phyloP scores from a whole-genome alignment of 1,139 yeast species.

The Lipomyces yarrowii region DNA sequence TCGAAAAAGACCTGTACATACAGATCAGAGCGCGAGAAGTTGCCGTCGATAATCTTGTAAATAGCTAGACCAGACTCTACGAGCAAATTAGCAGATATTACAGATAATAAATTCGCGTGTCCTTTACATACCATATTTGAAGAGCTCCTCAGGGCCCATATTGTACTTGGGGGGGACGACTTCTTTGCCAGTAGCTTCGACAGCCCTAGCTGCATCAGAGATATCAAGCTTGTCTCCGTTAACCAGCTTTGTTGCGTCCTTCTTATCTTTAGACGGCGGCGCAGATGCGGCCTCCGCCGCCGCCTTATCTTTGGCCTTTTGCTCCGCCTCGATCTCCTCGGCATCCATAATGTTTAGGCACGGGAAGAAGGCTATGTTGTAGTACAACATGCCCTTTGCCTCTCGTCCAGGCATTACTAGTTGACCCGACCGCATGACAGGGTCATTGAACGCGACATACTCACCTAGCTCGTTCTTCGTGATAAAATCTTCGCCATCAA shows the following conservation, averaged over 20 bases:
- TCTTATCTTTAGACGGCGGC: constrained; percentile 52
- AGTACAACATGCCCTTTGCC: constrained; percentile 77
- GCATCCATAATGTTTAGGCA: constrained; percentile 73
- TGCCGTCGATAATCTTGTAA: constrained; percentile 63
- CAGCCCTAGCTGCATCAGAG: constrained; percentile 41
- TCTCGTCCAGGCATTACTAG: constrained; percentile 69
- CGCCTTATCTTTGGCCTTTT: constrained; percentile 43
- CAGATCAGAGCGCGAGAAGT: constrained; percentile 54
- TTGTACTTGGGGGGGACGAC: constrained; percentile 55
- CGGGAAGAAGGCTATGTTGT: constrained; percentile 80
- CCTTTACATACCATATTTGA: constrained; percentile 46
- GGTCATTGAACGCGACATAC: constrained; percentile 62
- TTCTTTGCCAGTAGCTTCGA: constrained; percentile 39
- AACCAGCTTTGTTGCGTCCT: constrained; percentile 32
- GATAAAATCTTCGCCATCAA: constrained; percentile 67
- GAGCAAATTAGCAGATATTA: background rate
- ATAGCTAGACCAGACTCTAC: constrained; percentile 73
- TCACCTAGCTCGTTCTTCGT: constrained; percentile 65
- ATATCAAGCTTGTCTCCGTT: constrained; percentile 33
- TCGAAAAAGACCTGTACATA: constrained; percentile 78
- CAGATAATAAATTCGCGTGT: background rate
- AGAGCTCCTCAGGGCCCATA: constrained; percentile 63
- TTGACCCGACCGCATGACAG: constrained; percentile 59
- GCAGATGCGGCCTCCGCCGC: constrained; percentile 43
- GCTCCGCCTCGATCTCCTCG: constrained; percentile 66